Evolutionary conservation across 129 eudicot species (phyloP), one percentile per base, ranked within the genome.

Genomic region (Ambrosia trifida): DNA sequence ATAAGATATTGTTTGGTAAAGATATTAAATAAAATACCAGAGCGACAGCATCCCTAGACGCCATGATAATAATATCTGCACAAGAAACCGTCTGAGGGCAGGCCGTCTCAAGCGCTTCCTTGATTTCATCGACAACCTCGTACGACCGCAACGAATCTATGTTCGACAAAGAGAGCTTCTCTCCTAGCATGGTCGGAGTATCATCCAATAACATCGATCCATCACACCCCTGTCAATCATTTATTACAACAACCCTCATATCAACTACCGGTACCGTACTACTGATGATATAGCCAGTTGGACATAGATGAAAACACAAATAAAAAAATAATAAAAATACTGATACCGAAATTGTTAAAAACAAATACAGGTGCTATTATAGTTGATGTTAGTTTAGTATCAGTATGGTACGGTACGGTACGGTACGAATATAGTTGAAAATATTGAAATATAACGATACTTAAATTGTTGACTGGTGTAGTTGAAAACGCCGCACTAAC

Each of bases 161-260:
- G 65, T 94, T 94, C 43, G 98, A 85, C 28, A 94, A 74, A 1
- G 92, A 85, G 0, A 76, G 79, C 24, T 94, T 94, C 77, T 94
- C 98, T 13, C 98, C 98, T 0, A 87, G 70, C 98, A 89, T 94
- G 35, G 43, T 81, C 56, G 92, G 86, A 18, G 98, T 94, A 62
- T 94, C 98, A 77, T 94, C 98, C 75, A 94, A 80, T 85, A 90
- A 72, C 87, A 95, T 5, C 72, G 99, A 95, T 4, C 85, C 99
- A 81, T 95, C 99, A 79, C 97, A 95, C 4, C 99, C 99, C 99
- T 93, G 59, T 31, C 3, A 58, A 58, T 69, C 45, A 2, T 8
- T 7, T 4, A 65, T 52, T 16, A 16, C 32, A 64, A 28, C 31
- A 16, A 68, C 10, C 54, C 66, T 8, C 6, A 38, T 4, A 38